A percentile compares a stretch with the other conserved stretches of the same genome.
Conservation (phyloP, 371 early-diverging fungal genomes). For the Mortierella sp. region DNA sequence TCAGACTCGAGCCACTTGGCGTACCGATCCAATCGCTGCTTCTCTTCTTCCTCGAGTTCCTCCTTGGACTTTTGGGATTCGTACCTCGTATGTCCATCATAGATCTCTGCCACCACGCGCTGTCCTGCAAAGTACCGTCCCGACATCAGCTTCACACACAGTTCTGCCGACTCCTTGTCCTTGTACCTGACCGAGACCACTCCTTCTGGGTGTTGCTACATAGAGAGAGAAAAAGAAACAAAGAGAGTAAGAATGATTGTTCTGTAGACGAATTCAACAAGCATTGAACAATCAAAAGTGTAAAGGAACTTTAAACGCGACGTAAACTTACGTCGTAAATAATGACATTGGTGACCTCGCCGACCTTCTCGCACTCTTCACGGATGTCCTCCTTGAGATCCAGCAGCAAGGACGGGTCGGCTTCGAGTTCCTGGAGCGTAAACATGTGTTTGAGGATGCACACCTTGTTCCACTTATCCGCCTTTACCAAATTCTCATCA, state of each 20-base stretch:
- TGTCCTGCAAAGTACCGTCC: slow-evolving; percentile 92
- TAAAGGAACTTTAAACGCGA: slow-evolving; percentile 26
- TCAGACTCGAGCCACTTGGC: slow-evolving; percentile 84
- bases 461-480: slow-evolving; percentile 82
- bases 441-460: slow-evolving; percentile 97
- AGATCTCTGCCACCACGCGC: slow-evolving; percentile 83
- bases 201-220: slow-evolving; percentile 86
- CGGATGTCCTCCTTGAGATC: slow-evolving; percentile 96
- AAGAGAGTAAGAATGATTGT: background rate
- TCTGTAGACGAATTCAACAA: background rate
- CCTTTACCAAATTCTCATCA: slow-evolving; percentile 75
- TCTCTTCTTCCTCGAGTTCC: slow-evolving; percentile 80
- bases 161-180: slow-evolving; percentile 82
- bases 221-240: background rate
- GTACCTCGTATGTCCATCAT: slow-evolving; percentile 82
- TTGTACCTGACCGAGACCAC: slow-evolving; percentile 91
- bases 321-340: slow-evolving; percentile 82
- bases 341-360: slow-evolving; percentile 92
- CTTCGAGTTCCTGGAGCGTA: slow-evolving; percentile 88
- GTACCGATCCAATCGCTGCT: slow-evolving; percentile 80
- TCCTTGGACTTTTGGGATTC: slow-evolving; percentile 64
- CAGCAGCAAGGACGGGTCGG: slow-evolving; percentile 87
- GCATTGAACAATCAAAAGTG: background rate
- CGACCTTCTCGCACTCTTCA: slow-evolving; percentile 92
- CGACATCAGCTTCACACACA: slow-evolving; percentile 90